phyloP scores from a whole-genome alignment of 495 filamentous ascomycete species.

The Aspergillus nidulans region DNA sequence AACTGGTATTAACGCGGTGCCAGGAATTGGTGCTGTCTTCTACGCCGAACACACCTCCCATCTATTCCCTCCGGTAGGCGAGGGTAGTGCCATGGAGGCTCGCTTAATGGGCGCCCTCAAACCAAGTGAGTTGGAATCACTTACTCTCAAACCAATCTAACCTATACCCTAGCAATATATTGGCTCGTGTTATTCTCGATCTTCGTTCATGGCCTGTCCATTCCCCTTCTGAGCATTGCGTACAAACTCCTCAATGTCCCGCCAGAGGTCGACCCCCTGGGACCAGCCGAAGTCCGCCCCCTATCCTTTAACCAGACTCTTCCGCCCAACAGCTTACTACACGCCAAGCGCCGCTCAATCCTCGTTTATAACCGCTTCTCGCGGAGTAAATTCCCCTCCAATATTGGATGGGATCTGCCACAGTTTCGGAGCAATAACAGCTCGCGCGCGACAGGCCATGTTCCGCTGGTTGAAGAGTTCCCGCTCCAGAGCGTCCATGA shows the following conservation, averaged over 20 bases:
- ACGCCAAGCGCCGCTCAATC: constrained; percentile 1
- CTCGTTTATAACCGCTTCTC: constrained; percentile 11
- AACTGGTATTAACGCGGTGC: too few relatives aligned
- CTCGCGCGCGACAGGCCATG: too few relatives aligned
- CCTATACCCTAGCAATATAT: constrained; percentile 9
- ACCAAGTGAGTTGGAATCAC: constrained; percentile 6
- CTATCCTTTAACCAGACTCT: neutral
- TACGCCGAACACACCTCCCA: constrained; percentile 8
- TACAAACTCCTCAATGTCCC: constrained; percentile 2
- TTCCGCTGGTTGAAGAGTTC: too few relatives aligned
- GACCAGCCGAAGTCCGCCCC: constrained; percentile 6
- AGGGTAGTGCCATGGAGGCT: constrained; percentile 1
- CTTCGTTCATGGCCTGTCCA: constrained; percentile 7
- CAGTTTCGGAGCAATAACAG: neutral
- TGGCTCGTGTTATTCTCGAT: constrained; percentile 8
- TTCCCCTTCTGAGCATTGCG: constrained; percentile 1
- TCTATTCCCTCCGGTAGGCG: constrained; percentile 1
- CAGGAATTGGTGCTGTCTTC: constrained; percentile 10
- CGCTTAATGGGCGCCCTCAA: neutral
- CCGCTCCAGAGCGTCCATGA: too few relatives aligned
- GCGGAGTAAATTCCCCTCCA: neutral
- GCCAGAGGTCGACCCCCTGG: constrained; percentile 5
- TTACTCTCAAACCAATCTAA: too few relatives aligned
- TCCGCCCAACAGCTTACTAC: constrained; percentile 6
- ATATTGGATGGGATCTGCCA: constrained; percentile 3